These are phyloP conservation scores for Asterophora lycoperdoides DNA, from an alignment of 768 basidiomycete genomes.

Conservation along the genomic window DNA sequence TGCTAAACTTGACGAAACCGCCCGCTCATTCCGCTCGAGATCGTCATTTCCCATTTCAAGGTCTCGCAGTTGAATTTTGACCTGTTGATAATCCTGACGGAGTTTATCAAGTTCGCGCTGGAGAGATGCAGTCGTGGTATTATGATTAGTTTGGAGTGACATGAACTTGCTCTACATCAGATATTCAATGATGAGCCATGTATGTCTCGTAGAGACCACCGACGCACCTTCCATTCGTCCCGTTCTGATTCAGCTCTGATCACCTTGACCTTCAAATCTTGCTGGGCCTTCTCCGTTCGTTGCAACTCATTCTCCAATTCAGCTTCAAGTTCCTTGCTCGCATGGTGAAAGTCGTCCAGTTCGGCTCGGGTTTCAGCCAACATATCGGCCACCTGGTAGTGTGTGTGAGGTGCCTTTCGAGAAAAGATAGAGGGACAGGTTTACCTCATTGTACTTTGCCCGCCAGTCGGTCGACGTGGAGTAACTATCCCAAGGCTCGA, in stretches of 20 bases:
- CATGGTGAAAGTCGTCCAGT: constrained; percentile 82
- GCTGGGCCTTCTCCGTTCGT: constrained; percentile 79
- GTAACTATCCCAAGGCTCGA: constrained; percentile 38
- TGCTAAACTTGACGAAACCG: constrained; percentile 75
- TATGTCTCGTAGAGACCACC: not conserved
- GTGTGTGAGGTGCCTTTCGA: constrained; percentile 3
- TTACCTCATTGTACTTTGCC: constrained; percentile 68
- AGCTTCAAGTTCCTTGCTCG: constrained; percentile 88
- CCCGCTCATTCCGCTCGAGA: constrained; percentile 90
- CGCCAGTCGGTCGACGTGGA: constrained; percentile 66
- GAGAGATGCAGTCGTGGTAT: constrained; percentile 84
- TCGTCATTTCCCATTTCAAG: constrained; percentile 98
- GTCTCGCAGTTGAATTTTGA: constrained; percentile 76
- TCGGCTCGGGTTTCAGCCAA: constrained; percentile 79
- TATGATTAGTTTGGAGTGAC: constrained; percentile 84
- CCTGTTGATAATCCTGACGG: constrained; percentile 65
- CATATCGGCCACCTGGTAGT: constrained; percentile 65
- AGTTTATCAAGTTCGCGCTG: constrained; percentile 87
- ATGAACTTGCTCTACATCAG: constrained; percentile 68
- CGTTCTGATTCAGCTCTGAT: constrained; percentile 68
- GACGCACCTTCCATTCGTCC: constrained; percentile 89
- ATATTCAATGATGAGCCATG: constrained; percentile 1
- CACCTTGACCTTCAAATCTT: constrained; percentile 72
- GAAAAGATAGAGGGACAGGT: constrained; percentile 6
- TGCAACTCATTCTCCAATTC: constrained; percentile 91